Conservation (phyloP, 768 basidiomycete genomes). For the Trametes gibbosa region DNA sequence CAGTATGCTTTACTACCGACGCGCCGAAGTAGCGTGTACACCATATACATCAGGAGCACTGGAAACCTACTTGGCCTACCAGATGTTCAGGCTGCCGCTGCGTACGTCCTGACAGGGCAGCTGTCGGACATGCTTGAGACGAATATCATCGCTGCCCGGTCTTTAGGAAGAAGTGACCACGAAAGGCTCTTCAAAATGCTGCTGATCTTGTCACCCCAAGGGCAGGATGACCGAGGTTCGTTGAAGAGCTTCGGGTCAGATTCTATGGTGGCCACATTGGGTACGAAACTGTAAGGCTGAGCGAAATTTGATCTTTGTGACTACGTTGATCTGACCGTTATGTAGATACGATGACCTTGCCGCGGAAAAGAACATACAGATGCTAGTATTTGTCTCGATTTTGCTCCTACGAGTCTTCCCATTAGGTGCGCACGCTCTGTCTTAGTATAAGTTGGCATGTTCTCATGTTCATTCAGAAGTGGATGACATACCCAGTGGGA, state of each 20-base stretch:
- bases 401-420: conserved; percentile 45
- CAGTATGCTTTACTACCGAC: conserved; percentile 43
- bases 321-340: not conserved
- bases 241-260: not conserved
- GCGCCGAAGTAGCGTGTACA: conserved; percentile 56
- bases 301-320: not conserved
- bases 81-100: conserved; percentile 56
- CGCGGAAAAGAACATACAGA: conserved; percentile 65
- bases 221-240: not conserved
- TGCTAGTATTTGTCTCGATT: conserved; percentile 75
- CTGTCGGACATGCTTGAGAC: conserved; percentile 48
- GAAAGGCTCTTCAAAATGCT: conserved; percentile 65
- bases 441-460: no score
- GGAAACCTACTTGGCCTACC: conserved; percentile 44
- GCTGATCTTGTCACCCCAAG: conserved; percentile 41
- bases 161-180: conserved; percentile 63
- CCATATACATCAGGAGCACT: conserved; percentile 58
- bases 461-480: not conserved
- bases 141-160: conserved; percentile 60
- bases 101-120: conserved; percentile 51
- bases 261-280: conserved; percentile 23
- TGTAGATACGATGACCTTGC: conserved; percentile 44
- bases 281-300: conserved; percentile 28
- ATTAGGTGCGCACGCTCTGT: conserved; percentile 9
- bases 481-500: not conserved